Percentiles rank a stretch among this genome's conserved stretches.
Evolutionary conservation across 2,329 filamentous ascomycete species (phyloP).

Genomic region (Ophiostoma montium): DNA sequence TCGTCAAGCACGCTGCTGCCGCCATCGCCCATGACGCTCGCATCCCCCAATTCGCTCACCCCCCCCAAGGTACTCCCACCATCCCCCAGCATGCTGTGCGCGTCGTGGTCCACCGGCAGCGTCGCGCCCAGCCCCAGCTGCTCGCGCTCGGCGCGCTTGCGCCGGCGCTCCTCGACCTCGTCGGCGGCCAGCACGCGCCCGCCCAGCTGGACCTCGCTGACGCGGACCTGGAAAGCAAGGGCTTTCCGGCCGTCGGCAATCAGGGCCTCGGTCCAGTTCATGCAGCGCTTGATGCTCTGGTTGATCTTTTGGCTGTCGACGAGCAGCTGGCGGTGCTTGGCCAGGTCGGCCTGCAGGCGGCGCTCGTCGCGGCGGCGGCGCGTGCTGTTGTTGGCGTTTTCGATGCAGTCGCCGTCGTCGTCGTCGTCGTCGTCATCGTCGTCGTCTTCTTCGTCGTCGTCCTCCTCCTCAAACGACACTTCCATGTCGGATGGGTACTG

Average conservation of each 20-base stretch:
- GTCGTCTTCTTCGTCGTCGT: slow-evolving; percentile 21
- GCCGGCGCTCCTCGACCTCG: slow-evolving; percentile 33
- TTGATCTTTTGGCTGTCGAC: slow-evolving; percentile 91
- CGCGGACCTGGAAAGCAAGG: slow-evolving; percentile 63
- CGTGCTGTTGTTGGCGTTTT: slow-evolving; percentile 30
- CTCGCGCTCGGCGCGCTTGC: neutral
- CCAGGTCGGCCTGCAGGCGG: slow-evolving; percentile 69
- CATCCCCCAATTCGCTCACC: neutral
- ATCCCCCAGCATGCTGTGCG: neutral
- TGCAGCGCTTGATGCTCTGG: slow-evolving; percentile 77
- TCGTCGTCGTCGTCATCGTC: slow-evolving; percentile 23
- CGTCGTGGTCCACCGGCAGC: neutral
- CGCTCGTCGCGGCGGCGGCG: slow-evolving; percentile 55
- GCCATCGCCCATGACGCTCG: neutral
- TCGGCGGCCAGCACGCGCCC: slow-evolving; percentile 64
- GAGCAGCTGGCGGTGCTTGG: slow-evolving; percentile 78
- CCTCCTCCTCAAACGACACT: slow-evolving; percentile 17
- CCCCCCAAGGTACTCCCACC: neutral
- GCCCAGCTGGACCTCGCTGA: slow-evolving; percentile 68
- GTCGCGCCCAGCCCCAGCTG: neutral
- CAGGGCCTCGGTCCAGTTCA: slow-evolving; percentile 78
- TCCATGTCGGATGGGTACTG: slow-evolving; percentile 20
- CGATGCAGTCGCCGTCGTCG: neutral
- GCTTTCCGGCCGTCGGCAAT: slow-evolving; percentile 79
- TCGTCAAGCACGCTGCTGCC: neutral